Evolutionary conservation across 2,329 filamentous ascomycete genomes (phyloP), one percentile per base, ranked within the genome.

Genomic region (Arthrobotrys megalospora): DNA sequence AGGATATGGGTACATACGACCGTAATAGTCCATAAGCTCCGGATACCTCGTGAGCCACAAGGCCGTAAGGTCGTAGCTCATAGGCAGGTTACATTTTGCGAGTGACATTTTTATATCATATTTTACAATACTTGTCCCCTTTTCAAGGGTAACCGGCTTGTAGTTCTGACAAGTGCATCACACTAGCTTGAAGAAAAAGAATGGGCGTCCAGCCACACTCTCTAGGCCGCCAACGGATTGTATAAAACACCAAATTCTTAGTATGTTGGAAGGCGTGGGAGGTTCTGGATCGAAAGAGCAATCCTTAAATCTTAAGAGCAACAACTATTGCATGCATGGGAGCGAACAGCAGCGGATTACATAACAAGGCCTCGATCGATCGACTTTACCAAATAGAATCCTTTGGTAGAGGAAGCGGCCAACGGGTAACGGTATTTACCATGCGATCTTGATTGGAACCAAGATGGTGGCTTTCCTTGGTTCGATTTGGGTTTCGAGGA

Each of bases 61-160:
- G 38, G 28, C 21, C 36, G 41, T 41, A 66, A 24, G 38, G 28
- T n/a, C 36, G 41, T 41, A 62, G 60, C 52, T 50, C 66, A 62
- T 52, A 67, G 73, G 73, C 60, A 62, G 50, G 73, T 77, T 65
- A 62, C 65, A 76, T 70, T 50, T 45, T 47, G 19, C 24, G 63
- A 34, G 34, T 41, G 45, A 53, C 36, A 38, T 48, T 67, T 63
- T 55, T 62, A 53, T 68, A 63, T 64, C 70, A 62, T 50, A 60
- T 76, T 76, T 64, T 64, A 38, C 24, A 47, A 28, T 21, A 21
- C 41, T n/a, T n/a, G 10, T 52, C 24, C 16, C 11, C 11, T 16
- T 43, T 41, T 41, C 55, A 43, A 28, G 36, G 36, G 34, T 43
- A 60, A 38, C 41, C 24, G 10, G 41, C 53, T 19, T 53, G 38